Evolutionary conservation across 225 moss, liverwort and hornwort species (phyloP).

Genomic region (Bryoerythrophyllum caledonicum): DNA sequence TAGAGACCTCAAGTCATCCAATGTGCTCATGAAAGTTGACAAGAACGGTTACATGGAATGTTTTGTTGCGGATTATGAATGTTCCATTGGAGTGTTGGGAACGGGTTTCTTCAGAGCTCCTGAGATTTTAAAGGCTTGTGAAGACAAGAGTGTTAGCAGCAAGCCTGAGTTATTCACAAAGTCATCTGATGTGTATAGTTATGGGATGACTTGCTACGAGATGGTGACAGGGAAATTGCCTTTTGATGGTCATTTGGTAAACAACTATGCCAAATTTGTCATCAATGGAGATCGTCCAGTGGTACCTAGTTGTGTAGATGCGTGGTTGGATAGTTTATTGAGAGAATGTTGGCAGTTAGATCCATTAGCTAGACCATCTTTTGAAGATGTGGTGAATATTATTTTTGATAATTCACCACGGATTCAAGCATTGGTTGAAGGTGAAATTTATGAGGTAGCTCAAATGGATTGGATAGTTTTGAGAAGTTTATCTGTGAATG

Average conservation of each 20-base stretch:
- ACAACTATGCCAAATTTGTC: accelerated
- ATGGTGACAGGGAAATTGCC: neutral
- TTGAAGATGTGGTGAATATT: no score
- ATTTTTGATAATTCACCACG: no score
- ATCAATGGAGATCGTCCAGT: neutral
- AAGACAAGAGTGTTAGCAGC: neutral
- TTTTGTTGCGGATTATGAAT: neutral
- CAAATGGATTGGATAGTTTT: no score
- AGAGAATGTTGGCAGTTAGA: no score
- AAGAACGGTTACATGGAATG: neutral
- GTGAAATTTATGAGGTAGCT: no score
- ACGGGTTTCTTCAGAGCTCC: neutral
- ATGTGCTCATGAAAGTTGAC: neutral
- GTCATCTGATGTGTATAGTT: neutral
- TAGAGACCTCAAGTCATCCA: neutral
- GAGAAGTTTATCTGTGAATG: no score
- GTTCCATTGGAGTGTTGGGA: neutral
- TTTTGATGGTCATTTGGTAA: neutral
- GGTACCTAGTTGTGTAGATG: neutral
- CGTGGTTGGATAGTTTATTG: neutral
- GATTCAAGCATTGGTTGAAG: no score
- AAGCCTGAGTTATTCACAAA: neutral
- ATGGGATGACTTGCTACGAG: neutral
- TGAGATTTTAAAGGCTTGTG: neutral
- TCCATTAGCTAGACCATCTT: no score